Evolutionary conservation across 345 rosid genomes (phyloP), one percentile per base, ranked within the genome.

Genomic region (Alliaria petiolata): DNA sequence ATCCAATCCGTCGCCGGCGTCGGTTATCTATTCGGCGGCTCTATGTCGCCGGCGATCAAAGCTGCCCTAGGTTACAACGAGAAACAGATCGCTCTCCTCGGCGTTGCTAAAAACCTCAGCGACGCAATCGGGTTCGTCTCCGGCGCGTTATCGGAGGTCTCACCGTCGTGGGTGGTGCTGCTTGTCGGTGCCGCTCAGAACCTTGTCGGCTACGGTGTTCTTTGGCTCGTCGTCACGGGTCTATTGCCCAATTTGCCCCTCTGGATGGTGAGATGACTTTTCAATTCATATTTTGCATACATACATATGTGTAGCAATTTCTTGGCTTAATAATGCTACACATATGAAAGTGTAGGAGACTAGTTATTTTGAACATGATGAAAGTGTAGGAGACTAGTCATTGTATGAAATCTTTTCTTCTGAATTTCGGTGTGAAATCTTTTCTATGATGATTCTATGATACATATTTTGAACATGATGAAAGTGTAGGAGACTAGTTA

Each of bases 71-170:
- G 87, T 38, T 89, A 91, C 81, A 85, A 86, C 70, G 93, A 89
- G 86, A 77, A 85, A 51, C 86, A 91, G 65, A 76, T 89, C 54
- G 90, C 96, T 76, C 53, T 87, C 31, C 83, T 89, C 54, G 91
- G 93, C 52, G 91, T 91, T 44, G 96, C 96, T 43, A 91, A 91
- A 71, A 93, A 89, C 76, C 78, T 91, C 77, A 96, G 97, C 9
- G 92, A 86, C 58, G 80, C 85, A 38, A 80, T 91, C 55, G 90
- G 96, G 0, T 81, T 89, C 67, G 69, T 76, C 17, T 82, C 96
- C 6, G 97, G 96, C 9, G 80, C 76, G 60, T 70, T 91, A 59
- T 82, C 87, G 36, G 96, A 87, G 57, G 45, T 78, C 25, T 72
- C 87, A 54, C 93, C 96, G 0, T 50, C 84, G 14, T 89, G 93